phyloP scores from a whole-genome alignment of 371 early-diverging fungal species.

The Mortierella sp. region DNA sequence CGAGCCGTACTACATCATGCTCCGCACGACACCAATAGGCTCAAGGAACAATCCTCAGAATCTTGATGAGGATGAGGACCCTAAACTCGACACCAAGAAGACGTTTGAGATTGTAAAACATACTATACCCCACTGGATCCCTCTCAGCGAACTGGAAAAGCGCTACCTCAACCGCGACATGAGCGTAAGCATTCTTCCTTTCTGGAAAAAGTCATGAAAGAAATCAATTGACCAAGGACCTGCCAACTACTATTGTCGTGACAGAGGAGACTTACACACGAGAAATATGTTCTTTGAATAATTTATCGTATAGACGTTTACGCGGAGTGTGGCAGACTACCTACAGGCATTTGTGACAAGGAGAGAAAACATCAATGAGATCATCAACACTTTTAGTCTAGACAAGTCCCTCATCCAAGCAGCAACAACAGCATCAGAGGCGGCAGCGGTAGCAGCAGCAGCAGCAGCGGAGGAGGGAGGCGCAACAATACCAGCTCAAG shows the following conservation, averaged over 20 bases:
- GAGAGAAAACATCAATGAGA: slow-evolving; percentile 18
- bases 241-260: background rate
- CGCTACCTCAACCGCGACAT: slow-evolving; percentile 47
- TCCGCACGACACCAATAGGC: background rate
- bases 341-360: slow-evolving; percentile 33
- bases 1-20: slow-evolving; percentile 52
- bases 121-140: slow-evolving; percentile 53
- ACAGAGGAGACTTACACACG: no score
- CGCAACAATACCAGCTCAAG: no score
- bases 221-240: background rate
- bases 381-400: background rate
- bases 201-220: no score
- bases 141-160: slow-evolving; percentile 34
- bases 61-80: background rate
- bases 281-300: background rate
- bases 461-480: background rate
- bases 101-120: slow-evolving; percentile 32
- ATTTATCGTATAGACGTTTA: slow-evolving; percentile 24
- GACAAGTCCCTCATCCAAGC: background rate
- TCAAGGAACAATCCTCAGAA: background rate
- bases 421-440: background rate
- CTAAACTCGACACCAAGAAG: background rate
- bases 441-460: background rate
- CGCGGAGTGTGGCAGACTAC: slow-evolving; percentile 29
- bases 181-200: slow-evolving; percentile 20